Percentiles rank a stretch among this genome's conserved stretches.
Evolutionary conservation across 2,329 filamentous ascomycete genomes (phyloP).

Genomic region (Colletotrichum lupini): DNA sequence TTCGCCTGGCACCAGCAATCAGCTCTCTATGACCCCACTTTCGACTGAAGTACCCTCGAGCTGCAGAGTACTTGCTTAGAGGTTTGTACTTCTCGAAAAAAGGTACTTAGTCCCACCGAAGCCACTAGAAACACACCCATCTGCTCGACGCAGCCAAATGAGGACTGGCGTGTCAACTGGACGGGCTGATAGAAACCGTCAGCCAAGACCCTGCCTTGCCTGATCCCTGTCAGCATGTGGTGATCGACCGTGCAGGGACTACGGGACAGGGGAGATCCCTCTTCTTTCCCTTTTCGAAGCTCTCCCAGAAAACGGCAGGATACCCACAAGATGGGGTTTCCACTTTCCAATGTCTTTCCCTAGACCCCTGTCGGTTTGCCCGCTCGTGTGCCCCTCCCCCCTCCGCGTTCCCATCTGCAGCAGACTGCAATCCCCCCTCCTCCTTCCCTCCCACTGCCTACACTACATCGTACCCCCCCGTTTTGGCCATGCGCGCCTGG

Average conservation of each 20-base stretch:
- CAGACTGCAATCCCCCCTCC: not conserved
- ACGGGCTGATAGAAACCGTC: not conserved
- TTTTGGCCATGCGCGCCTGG: slow-evolving; percentile 13
- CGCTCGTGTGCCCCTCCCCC: slow-evolving; percentile 17
- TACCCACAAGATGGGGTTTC: not conserved
- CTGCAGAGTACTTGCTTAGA: too few relatives aligned
- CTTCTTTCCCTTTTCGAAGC: not conserved
- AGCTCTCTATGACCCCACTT: not conserved
- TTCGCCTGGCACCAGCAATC: slow-evolving; percentile 12
- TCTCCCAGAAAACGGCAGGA: slow-evolving; percentile 19
- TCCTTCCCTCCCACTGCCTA: not conserved
- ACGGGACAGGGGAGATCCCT: slow-evolving; percentile 3
- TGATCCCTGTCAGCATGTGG: slow-evolving; percentile 32
- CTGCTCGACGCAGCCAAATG: too few relatives aligned
- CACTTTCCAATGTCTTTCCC: not conserved
- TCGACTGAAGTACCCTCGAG: not conserved
- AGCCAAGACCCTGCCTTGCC: slow-evolving; percentile 20
- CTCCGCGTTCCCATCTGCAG: not conserved
- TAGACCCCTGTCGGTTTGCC: slow-evolving; percentile 18
- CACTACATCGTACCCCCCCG: not conserved
- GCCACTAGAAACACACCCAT: not conserved
- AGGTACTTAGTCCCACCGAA: too few relatives aligned
- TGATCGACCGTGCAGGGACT: slow-evolving; percentile 33
- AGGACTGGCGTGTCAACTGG: too few relatives aligned
- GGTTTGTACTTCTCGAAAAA: too few relatives aligned